A percentile compares a stretch with the other conserved stretches of the same genome.
phyloP scores from a whole-genome alignment of 2,329 filamentous ascomycete genomes.

The Aureobasidium namibiae region DNA sequence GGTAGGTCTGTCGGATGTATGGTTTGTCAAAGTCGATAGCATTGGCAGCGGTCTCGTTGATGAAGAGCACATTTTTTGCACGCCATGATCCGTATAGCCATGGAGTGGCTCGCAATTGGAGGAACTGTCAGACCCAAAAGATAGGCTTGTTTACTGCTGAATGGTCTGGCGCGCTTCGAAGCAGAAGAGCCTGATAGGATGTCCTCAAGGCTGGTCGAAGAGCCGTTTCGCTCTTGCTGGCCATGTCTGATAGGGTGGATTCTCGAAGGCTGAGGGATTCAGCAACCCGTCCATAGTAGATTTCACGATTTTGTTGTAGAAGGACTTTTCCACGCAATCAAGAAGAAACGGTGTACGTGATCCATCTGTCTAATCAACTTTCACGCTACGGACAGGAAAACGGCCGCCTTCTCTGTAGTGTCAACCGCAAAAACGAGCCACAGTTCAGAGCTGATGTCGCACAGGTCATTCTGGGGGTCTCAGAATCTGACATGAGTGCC shows the following conservation, averaged over 20 bases:
- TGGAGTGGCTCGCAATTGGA: not conserved
- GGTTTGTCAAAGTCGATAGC: not conserved
- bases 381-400: too few relatives aligned
- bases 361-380: too few relatives aligned
- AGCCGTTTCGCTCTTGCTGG: not conserved
- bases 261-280: too few relatives aligned
- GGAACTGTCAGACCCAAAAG: not conserved
- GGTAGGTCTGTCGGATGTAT: not conserved
- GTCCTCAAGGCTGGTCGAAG: not conserved
- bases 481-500: too few relatives aligned
- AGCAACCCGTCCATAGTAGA: too few relatives aligned
- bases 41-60: not conserved
- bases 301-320: too few relatives aligned
- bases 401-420: too few relatives aligned
- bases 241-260: not conserved
- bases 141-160: not conserved
- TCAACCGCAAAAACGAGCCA: too few relatives aligned
- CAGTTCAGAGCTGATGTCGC: too few relatives aligned
- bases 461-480: too few relatives aligned
- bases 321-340: too few relatives aligned
- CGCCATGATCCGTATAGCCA: not conserved
- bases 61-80: not conserved
- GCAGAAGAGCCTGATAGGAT: not conserved
- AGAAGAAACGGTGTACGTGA: too few relatives aligned
- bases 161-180: not conserved